Evolutionary conservation across 306 rosid genomes (phyloP).

Genomic region (Cicer judaicum): DNA sequence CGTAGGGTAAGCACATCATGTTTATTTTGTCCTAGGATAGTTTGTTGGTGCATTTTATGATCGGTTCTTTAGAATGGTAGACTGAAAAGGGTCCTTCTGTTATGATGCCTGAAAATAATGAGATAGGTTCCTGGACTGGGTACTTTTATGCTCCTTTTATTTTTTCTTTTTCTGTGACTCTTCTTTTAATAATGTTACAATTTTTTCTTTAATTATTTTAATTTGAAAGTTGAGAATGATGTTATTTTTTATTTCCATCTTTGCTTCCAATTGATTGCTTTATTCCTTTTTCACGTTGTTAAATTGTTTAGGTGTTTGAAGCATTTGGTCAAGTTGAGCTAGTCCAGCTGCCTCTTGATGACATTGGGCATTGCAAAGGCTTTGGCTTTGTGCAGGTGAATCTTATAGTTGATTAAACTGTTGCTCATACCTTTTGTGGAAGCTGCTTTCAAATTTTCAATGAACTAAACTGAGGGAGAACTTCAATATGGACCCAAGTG

Average conservation of each 20-base stretch:
- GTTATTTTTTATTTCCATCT: conserved; percentile 10
- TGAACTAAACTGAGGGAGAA: conserved; percentile 25
- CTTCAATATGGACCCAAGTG: conserved; percentile 23
- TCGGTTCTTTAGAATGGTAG: conserved; percentile 27
- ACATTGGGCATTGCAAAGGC: conserved; percentile 89
- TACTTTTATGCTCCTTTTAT: conserved; percentile 15
- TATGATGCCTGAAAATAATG: conserved; percentile 33
- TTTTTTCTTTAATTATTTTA: conserved; percentile 12
- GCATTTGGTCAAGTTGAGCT: conserved; percentile 96
- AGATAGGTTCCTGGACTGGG: not conserved
- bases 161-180: not conserved
- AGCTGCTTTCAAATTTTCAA: conserved; percentile 12
- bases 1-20: conserved; percentile 63
- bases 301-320: conserved; percentile 78
- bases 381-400: conserved; percentile 96
- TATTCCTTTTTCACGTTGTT: conserved; percentile 20
- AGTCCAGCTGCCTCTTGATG: conserved; percentile 94
- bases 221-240: not conserved
- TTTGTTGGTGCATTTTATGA: conserved; percentile 32
- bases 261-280: conserved; percentile 26
- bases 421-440: conserved; percentile 32
- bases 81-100: conserved; percentile 24
- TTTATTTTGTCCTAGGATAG: conserved; percentile 24
- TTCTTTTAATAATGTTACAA: not conserved
- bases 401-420: conserved; percentile 29